Percentiles rank a stretch among this genome's conserved stretches.
Conservation (phyloP, 768 basidiomycete species). For the Podaxis sp. region DNA sequence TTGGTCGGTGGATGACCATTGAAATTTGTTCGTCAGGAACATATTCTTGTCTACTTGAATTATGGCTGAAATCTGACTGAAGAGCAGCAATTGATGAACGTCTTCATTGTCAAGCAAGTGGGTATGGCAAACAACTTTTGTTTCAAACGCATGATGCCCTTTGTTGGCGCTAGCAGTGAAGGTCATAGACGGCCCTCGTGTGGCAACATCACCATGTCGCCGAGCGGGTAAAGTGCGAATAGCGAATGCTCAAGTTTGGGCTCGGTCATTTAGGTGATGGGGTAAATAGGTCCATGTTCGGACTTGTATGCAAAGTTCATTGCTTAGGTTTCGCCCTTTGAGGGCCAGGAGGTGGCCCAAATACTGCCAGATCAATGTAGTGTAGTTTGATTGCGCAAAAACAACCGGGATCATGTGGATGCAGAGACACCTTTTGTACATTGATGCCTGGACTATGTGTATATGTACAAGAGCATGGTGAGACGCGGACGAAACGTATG, state of each 20-base stretch:
- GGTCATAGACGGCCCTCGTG: too few relatives aligned
- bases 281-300: too few relatives aligned
- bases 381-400: constrained; percentile 5
- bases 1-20: constrained; percentile 55
- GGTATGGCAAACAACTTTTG: constrained; percentile 99
- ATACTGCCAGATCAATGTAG: too few relatives aligned
- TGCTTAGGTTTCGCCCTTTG: too few relatives aligned
- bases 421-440: constrained; percentile 12
- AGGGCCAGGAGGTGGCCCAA: too few relatives aligned
- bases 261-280: too few relatives aligned
- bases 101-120: constrained; percentile 74
- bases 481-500: not conserved
- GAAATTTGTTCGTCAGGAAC: constrained; percentile 84
- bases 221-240: too few relatives aligned
- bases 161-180: too few relatives aligned
- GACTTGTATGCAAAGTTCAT: too few relatives aligned
- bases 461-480: constrained; percentile 8
- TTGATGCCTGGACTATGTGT: constrained; percentile 9
- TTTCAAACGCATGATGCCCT: constrained; percentile 41
- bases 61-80: constrained; percentile 85
- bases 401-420: constrained; percentile 4
- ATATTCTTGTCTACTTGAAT: constrained; percentile 66
- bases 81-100: constrained; percentile 81
- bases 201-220: too few relatives aligned
- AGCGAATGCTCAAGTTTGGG: too few relatives aligned